Conservation (phyloP, 2,329 filamentous ascomycete species). For the Trichophyton mentagrophytes region DNA sequence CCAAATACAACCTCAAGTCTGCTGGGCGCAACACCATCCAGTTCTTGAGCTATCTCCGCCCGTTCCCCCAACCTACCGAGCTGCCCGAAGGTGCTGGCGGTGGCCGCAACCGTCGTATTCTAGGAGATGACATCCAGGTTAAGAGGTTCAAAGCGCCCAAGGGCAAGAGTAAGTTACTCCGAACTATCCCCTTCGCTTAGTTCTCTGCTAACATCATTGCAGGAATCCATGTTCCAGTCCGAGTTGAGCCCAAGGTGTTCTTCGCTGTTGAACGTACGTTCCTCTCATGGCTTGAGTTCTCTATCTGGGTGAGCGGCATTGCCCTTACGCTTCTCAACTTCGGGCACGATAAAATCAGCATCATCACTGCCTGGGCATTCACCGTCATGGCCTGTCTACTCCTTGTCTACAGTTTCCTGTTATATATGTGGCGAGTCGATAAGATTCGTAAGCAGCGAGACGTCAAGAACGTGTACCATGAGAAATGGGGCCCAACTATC, state of each 20-base stretch:
- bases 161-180: slow-evolving; percentile 36
- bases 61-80: slow-evolving; percentile 37
- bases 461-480: slow-evolving; percentile 68
- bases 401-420: slow-evolving; percentile 67
- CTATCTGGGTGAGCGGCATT: slow-evolving; percentile 82
- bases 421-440: slow-evolving; percentile 78
- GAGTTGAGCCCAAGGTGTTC: slow-evolving; percentile 95
- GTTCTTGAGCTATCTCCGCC: slow-evolving; percentile 41
- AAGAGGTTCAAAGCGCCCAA: slow-evolving; percentile 47
- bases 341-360: slow-evolving; percentile 46
- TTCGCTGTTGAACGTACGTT: slow-evolving; percentile 95
- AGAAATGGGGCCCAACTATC: slow-evolving; percentile 68
- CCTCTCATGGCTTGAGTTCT: slow-evolving; percentile 93
- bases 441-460: slow-evolving; percentile 72
- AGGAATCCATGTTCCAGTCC: slow-evolving; percentile 89
- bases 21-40: slow-evolving; percentile 34
- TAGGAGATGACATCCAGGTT: slow-evolving; percentile 35
- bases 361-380: slow-evolving; percentile 63
- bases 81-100: slow-evolving; percentile 26
- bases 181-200: background rate
- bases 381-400: slow-evolving; percentile 66
- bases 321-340: slow-evolving; percentile 77
- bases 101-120: slow-evolving; percentile 24
- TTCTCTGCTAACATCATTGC: slow-evolving; percentile 38
- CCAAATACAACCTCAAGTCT: slow-evolving; percentile 40